Evolutionary conservation across 768 basidiomycete species (phyloP).

Genomic region (Suillus plorans): DNA sequence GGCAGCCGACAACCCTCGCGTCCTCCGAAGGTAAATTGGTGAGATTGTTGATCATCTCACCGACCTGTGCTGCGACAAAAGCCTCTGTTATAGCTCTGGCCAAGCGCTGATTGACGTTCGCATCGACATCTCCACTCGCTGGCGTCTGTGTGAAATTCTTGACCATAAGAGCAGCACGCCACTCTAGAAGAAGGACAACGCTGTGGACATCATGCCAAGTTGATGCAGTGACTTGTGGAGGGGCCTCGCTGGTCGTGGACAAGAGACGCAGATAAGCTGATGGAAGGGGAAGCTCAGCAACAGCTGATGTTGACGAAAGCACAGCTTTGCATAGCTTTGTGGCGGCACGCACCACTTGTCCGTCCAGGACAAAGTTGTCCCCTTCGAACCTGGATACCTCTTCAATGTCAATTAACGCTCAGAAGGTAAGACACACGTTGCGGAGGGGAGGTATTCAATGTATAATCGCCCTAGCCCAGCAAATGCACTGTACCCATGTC

Average conservation of each 20-base stretch:
- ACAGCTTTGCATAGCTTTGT: slow-evolving; percentile 51
- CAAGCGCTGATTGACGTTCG: slow-evolving; percentile 55
- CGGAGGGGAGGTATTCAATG: slow-evolving; percentile 62
- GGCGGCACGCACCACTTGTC: slow-evolving; percentile 72
- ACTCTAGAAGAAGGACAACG: slow-evolving; percentile 54
- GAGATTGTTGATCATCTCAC: slow-evolving; percentile 43
- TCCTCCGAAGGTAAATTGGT: slow-evolving; percentile 15
- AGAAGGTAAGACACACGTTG: slow-evolving; percentile 46
- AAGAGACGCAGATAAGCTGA: slow-evolving; percentile 56
- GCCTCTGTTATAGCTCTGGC: slow-evolving; percentile 68
- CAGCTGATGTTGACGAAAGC: slow-evolving; percentile 46
- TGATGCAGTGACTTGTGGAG: slow-evolving; percentile 19
- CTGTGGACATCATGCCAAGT: slow-evolving; percentile 40
- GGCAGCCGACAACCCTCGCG: slow-evolving; percentile 17
- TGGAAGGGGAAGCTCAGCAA: slow-evolving; percentile 11
- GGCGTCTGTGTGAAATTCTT: slow-evolving; percentile 36
- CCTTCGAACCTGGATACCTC: slow-evolving; percentile 58
- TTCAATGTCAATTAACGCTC: neutral
- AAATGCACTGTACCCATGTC: slow-evolving; percentile 73
- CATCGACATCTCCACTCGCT: slow-evolving; percentile 39
- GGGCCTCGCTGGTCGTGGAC: slow-evolving; percentile 12
- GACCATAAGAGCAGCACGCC: slow-evolving; percentile 64
- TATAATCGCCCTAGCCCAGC: slow-evolving; percentile 65
- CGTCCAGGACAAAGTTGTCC: slow-evolving; percentile 76
- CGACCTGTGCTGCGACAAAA: slow-evolving; percentile 59